phyloP scores from a whole-genome alignment of 352 stramenopile species.

The Phytophthora sp. region DNA sequence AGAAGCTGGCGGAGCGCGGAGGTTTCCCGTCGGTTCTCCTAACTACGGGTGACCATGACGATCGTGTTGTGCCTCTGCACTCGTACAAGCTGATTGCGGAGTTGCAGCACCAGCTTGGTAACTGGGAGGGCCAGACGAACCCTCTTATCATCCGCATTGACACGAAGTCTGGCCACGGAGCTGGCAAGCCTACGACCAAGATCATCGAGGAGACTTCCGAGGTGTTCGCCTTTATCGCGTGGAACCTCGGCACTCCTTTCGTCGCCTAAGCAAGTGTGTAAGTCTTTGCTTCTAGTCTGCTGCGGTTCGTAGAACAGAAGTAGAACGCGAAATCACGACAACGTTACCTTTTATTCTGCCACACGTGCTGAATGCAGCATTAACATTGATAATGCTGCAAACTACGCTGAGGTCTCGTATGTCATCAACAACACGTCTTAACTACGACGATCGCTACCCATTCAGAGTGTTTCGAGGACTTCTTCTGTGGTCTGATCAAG shows the following conservation, averaged over 20 bases:
- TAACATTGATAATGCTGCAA: too few species aligned
- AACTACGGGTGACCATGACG: constrained; percentile 91
- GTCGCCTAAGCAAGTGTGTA: constrained; percentile 25
- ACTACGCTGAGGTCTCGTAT: too few species aligned
- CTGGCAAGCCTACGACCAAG: constrained; percentile 90
- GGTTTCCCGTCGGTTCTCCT: constrained; percentile 85
- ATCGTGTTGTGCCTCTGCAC: constrained; percentile 90
- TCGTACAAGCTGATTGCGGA: constrained; percentile 92
- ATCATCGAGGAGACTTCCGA: constrained; percentile 88
- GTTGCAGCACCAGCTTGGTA: constrained; percentile 81
- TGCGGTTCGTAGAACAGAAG: not conserved
- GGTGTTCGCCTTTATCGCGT: constrained; percentile 88
- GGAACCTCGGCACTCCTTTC: constrained; percentile 63
- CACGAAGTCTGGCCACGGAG: constrained; percentile 88
- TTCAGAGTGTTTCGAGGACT: constrained; percentile 20
- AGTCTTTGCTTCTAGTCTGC: not conserved
- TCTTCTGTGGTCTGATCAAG: constrained; percentile 28
- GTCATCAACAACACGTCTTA: too few species aligned
- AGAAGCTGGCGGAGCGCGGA: constrained; percentile 52
- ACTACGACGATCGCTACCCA: too few species aligned
- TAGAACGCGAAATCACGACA: not conserved
- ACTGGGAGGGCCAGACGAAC: constrained; percentile 67
- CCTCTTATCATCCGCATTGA: constrained; percentile 91
- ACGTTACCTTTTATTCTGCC: too few species aligned
- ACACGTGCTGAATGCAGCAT: too few species aligned